Percentiles rank a stretch among this genome's conserved stretches.
These are phyloP conservation scores for Sinapis alba DNA, from an alignment of 441 rosid genomes.

Conservation along the genomic window DNA sequence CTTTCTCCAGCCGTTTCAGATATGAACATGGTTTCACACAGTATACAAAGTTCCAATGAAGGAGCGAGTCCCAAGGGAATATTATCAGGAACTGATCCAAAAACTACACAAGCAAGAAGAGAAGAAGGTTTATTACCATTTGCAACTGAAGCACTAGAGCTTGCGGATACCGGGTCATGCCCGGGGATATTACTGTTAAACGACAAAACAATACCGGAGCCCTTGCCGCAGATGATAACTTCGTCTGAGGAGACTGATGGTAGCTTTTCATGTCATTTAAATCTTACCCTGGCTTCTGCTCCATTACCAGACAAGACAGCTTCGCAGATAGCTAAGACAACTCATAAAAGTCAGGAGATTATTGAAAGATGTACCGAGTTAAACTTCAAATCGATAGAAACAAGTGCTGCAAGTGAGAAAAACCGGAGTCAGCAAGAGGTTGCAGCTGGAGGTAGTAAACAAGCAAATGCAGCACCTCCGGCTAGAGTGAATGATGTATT, in stretches of 20 bases:
- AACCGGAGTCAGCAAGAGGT: constrained; percentile 18
- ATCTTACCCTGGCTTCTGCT: constrained; percentile 82
- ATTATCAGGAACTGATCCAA: constrained; percentile 54
- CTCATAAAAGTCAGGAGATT: constrained; percentile 46
- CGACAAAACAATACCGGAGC: constrained; percentile 45
- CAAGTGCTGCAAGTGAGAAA: constrained; percentile 38
- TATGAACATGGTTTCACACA: constrained; percentile 78
- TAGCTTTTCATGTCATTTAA: constrained; percentile 79
- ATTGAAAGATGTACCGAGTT: constrained; percentile 47
- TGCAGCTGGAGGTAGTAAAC: constrained; percentile 41
- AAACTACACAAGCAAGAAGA: constrained; percentile 48
- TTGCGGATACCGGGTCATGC: constrained; percentile 84
- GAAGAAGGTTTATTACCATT: constrained; percentile 47
- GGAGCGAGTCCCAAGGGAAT: constrained; percentile 57
- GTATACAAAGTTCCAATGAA: constrained; percentile 80
- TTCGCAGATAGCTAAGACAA: constrained; percentile 44
- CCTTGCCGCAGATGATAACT: constrained; percentile 49
- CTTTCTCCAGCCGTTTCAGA: constrained; percentile 85
- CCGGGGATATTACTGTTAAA: constrained; percentile 46
- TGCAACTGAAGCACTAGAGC: constrained; percentile 67
- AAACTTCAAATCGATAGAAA: constrained; percentile 46
- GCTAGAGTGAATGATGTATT: constrained; percentile 79
- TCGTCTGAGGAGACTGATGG: constrained; percentile 71
- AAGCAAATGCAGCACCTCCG: constrained; percentile 54
- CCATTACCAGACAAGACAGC: constrained; percentile 57